Base-by-base conservation (phyloP, 371 early-diverging fungal species). In the Rhizopus arrhizus region DNA sequence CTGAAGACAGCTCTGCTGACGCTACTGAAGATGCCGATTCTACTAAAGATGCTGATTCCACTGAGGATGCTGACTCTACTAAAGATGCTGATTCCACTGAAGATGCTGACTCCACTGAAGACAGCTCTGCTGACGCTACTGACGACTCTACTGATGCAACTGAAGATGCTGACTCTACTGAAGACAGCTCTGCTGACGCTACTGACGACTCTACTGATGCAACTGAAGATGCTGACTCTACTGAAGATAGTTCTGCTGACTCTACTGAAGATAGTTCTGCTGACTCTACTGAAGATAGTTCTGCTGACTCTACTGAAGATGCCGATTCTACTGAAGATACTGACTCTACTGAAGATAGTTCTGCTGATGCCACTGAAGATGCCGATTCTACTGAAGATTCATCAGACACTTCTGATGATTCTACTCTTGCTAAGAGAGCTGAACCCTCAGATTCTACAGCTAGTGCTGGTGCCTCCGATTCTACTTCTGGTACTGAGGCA, bases 31-130 rank as follows among this genome's bases (percentile, higher is more conserved):
- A 45, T 32, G 59, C 64, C 36, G 61, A 53, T 50, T n/a, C 64
- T 31, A 58, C 67, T 49, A 62, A 61, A 28, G 68, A 61, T 42
- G 36, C 62, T 29, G 34, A 59, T 32, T 4, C 3, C 46, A 34
- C 53, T 29, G 53, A 34, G 16, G 60, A 22, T 51, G 65, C 22
- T 41, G 32, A 33, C 28, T 16, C 69, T 48, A 49, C 59, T 32
- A 31, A 43, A 2, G 56, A 56, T 16, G 65, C 56, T 33, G 51
- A 67, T 31, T 36, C 59, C n/a, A 66, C 53, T 33, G 67, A 52
- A 9, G 46, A 62, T 49, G 64, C 61, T 55, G 59, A 64, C 28
- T 66, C 63, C 47, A 62, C 63, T 47, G 54, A 62, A 34, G 53
- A 64, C n/a, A 28, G 50, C n/a, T 11, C 41, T 45, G 13, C 48